A percentile compares a stretch with the other conserved stretches of the same genome.
phyloP scores from a whole-genome alignment of 768 basidiomycete species.

The Cystoderma amianthinum region DNA sequence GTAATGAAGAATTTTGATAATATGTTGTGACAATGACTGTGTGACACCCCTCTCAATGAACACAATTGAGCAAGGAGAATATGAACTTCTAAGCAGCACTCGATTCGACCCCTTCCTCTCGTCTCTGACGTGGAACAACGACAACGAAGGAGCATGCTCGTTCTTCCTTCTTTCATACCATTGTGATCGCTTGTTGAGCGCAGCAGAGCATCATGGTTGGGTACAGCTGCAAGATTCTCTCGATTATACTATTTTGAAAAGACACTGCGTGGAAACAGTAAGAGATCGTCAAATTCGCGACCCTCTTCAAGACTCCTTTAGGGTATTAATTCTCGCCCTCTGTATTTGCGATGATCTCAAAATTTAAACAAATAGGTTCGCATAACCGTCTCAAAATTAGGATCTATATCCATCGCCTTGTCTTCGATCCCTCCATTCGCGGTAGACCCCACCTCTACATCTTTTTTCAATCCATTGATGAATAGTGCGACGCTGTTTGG shows the following conservation, averaged over 20 bases:
- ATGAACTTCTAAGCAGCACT: conserved; percentile 44
- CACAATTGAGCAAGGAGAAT: conserved; percentile 6
- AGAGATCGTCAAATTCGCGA: conserved; percentile 12
- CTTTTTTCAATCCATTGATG: conserved; percentile 25
- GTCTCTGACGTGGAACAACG: conserved; percentile 49
- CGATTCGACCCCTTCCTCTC: conserved; percentile 50
- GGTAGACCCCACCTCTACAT: conserved; percentile 30
- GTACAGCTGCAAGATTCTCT: conserved; percentile 21
- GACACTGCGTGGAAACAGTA: conserved; percentile 40
- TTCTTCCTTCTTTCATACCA: conserved; percentile 62
- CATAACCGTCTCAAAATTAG: conserved; percentile 35
- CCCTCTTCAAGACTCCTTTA: conserved; percentile 17
- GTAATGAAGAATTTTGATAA: conserved; percentile 68
- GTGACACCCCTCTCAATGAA: neutral
- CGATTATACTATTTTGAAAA: conserved; percentile 30
- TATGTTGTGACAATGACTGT: too few species aligned
- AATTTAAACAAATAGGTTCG: conserved; percentile 35
- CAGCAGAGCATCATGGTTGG: conserved; percentile 50
- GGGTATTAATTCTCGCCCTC: conserved; percentile 14
- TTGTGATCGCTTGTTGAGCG: conserved; percentile 47
- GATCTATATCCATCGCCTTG: conserved; percentile 26
- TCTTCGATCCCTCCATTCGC: conserved; percentile 21
- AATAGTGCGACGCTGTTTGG: conserved; percentile 11
- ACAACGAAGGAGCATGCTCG: conserved; percentile 41
- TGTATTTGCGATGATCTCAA: conserved; percentile 1